These are phyloP conservation scores for Tolypocladium album DNA, from an alignment of 2,329 filamentous ascomycete species.

Conservation along the genomic window DNA sequence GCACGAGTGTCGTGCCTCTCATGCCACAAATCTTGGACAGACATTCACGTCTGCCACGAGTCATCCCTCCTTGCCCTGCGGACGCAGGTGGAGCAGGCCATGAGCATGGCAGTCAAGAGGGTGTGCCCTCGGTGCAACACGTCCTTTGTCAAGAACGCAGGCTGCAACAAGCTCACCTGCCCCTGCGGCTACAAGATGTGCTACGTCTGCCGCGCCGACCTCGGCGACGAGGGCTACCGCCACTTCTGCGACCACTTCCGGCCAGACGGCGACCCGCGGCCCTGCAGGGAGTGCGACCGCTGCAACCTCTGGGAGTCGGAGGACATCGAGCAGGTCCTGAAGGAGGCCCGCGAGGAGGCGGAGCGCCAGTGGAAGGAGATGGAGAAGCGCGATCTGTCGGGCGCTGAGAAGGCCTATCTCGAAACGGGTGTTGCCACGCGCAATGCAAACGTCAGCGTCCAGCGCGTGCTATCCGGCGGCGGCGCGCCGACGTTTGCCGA, in stretches of 20 bases:
- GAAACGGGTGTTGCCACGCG: slow-evolving; percentile 37
- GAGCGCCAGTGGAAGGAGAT: slow-evolving; percentile 60
- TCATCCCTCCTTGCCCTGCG: slow-evolving; percentile 71
- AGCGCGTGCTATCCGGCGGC: slow-evolving; percentile 20
- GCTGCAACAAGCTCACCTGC: slow-evolving; percentile 95
- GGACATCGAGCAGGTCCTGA: slow-evolving; percentile 57
- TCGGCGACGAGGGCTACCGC: slow-evolving; percentile 66
- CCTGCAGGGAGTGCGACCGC: slow-evolving; percentile 68
- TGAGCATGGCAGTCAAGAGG: slow-evolving; percentile 88
- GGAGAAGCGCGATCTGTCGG: slow-evolving; percentile 47
- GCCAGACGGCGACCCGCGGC: slow-evolving; percentile 58
- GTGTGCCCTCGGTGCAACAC: slow-evolving; percentile 88
- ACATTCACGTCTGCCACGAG: slow-evolving; percentile 86
- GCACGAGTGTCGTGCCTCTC: slow-evolving; percentile 63
- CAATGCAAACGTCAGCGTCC: slow-evolving; percentile 15
- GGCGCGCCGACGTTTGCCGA: slow-evolving; percentile 28
- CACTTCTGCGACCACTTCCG: slow-evolving; percentile 97
- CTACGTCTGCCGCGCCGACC: slow-evolving; percentile 81
- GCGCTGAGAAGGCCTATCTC: slow-evolving; percentile 44
- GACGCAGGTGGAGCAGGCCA: slow-evolving; percentile 83
- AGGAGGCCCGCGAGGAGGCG: slow-evolving; percentile 58
- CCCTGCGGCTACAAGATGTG: slow-evolving; percentile 97
- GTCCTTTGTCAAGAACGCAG: slow-evolving; percentile 83
- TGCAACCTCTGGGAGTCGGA: slow-evolving; percentile 75
- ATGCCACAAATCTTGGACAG: slow-evolving; percentile 74